phyloP scores from a whole-genome alignment of 176 grass and related monocot genomes.

The Alopecurus myosuroides region DNA sequence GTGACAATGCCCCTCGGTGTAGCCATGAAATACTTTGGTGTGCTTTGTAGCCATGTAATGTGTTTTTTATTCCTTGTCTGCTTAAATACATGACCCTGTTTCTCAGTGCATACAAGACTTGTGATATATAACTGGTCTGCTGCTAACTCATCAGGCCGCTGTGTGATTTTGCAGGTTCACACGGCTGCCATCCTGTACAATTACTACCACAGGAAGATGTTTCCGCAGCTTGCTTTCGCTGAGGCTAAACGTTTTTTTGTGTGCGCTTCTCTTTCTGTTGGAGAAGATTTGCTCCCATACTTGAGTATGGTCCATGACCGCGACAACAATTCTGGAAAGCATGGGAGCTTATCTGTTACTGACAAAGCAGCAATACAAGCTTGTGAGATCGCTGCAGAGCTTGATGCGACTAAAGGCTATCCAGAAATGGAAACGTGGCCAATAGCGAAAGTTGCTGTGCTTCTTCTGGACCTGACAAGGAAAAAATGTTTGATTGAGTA shows the following conservation, averaged over 20 bases:
- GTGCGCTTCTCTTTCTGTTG: constrained; percentile 15
- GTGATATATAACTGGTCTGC: no score
- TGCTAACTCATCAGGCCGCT: no score
- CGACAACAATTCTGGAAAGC: neutral
- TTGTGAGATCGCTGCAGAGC: constrained; percentile 38
- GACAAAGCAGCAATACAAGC: constrained; percentile 37
- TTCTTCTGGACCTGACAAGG: constrained; percentile 37
- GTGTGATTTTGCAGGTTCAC: constrained; percentile 49
- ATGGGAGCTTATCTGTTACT: constrained; percentile 23
- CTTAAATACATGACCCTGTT: no score
- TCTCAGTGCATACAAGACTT: no score
- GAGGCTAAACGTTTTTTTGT: constrained; percentile 24
- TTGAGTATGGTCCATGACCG: constrained; percentile 19
- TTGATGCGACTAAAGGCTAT: constrained; percentile 25
- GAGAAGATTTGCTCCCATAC: constrained; percentile 26
- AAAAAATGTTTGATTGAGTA: constrained; percentile 54
- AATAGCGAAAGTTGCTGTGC: constrained; percentile 46
- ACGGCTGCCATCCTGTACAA: constrained; percentile 61
- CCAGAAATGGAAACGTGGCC: constrained; percentile 41
- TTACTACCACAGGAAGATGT: constrained; percentile 66
- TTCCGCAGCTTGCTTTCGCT: constrained; percentile 36
- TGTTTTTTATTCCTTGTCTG: no score
- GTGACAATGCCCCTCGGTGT: neutral
- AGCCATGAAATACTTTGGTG: no score
- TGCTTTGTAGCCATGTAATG: no score